Conservation (phyloP, 2,329 filamentous ascomycete genomes). For the Aspergillus viridinutans region DNA sequence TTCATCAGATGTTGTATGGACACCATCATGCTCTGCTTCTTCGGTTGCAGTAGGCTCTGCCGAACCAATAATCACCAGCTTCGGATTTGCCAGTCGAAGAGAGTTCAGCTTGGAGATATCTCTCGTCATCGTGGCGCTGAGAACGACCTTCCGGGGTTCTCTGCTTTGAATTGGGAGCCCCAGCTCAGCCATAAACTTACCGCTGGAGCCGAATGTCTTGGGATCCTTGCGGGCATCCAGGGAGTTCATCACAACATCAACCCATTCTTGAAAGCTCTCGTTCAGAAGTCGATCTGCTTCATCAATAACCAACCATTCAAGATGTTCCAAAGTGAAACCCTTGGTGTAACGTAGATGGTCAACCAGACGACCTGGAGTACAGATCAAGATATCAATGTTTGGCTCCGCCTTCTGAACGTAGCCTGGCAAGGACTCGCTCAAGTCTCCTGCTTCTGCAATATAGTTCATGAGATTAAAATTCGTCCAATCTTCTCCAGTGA, state of each 20-base stretch:
- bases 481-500: constrained; percentile 45
- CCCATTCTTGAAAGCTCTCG: constrained; percentile 90
- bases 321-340: constrained; percentile 71
- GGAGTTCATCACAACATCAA: constrained; percentile 62
- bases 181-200: constrained; percentile 30
- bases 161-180: constrained; percentile 37
- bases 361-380: constrained; percentile 85
- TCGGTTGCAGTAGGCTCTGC: constrained; percentile 22
- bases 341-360: constrained; percentile 83
- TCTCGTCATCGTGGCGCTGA: constrained; percentile 88
- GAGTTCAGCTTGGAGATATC: constrained; percentile 76
- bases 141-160: constrained; percentile 70
- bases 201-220: constrained; percentile 43
- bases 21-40: constrained; percentile 18
- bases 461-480: constrained; percentile 45
- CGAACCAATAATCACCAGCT: constrained; percentile 69
- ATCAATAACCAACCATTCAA: constrained; percentile 87
- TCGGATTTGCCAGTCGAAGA: constrained; percentile 68
- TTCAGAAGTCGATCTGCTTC: constrained; percentile 90
- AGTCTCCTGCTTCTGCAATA: constrained; percentile 39
- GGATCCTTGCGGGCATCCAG: constrained; percentile 52
- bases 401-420: constrained; percentile 65
- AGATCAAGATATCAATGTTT: constrained; percentile 82
- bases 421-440: constrained; percentile 47
- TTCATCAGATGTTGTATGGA: constrained; percentile 22